phyloP scores from a whole-genome alignment of 169 alveolate species.

The Eimeria maxima region DNA sequence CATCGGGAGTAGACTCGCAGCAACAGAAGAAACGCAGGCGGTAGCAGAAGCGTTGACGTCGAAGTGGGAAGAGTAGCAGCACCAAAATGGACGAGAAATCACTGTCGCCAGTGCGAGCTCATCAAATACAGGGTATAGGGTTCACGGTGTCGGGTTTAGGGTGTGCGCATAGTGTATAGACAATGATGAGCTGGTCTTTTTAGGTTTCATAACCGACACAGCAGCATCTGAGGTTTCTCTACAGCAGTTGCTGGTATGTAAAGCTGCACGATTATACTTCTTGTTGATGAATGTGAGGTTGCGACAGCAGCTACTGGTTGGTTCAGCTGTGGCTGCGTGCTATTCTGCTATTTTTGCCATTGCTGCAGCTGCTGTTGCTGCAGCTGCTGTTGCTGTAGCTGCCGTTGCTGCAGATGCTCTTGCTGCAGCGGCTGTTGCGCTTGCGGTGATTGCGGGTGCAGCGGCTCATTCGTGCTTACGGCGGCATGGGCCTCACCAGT shows the following conservation, averaged over 20 bases:
- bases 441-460: constrained; percentile 29
- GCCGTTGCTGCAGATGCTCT: background rate
- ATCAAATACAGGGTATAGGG: background rate
- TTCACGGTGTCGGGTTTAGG: background rate
- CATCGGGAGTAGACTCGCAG: background rate
- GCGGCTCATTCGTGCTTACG: constrained; percentile 72
- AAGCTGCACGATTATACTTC: background rate
- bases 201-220: constrained; percentile 35
- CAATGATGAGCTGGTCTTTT: background rate
- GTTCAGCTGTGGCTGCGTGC: background rate
- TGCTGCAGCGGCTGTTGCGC: background rate
- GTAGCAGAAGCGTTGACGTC: background rate
- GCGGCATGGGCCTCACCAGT: constrained; percentile 54
- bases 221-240: constrained; percentile 28
- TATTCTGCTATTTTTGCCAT: background rate
- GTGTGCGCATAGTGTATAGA: background rate
- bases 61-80: constrained; percentile 3
- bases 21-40: background rate
- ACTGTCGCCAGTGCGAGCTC: background rate
- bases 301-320: background rate
- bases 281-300: background rate
- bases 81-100: background rate
- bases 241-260: constrained; percentile 28
- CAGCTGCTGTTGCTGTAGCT: constrained; percentile 22
- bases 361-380: background rate